Evolutionary conservation across 768 basidiomycete species (phyloP).

Genomic region (Polyporus arcularius): DNA sequence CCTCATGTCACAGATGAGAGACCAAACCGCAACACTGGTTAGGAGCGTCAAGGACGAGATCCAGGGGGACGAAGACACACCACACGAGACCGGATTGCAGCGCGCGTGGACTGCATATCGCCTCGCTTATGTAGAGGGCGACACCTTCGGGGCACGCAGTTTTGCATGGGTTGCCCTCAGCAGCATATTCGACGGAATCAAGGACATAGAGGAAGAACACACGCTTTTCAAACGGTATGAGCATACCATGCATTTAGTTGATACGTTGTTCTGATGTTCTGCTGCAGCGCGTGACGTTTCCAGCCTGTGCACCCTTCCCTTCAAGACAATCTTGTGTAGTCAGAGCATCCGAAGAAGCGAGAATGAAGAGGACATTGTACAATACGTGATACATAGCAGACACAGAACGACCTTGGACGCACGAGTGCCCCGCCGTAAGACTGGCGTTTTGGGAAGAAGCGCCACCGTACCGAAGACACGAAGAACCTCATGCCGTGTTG

Average conservation of each 20-base stretch:
- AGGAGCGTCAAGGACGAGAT: conserved; percentile 49
- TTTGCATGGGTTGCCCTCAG: conserved; percentile 64
- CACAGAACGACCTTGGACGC: conserved; percentile 5
- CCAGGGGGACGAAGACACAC: conserved; percentile 45
- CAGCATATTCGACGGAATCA: conserved; percentile 53
- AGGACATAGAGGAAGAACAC: conserved; percentile 42
- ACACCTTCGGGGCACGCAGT: conserved; percentile 56
- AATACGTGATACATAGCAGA: conserved; percentile 16
- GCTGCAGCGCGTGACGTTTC: not conserved
- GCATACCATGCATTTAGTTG: not conserved
- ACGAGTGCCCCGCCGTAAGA: not conserved
- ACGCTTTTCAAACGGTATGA: not conserved
- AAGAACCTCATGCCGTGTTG: conserved; percentile 30
- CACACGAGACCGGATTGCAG: conserved; percentile 41
- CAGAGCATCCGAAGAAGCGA: not conserved
- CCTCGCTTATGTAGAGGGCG: conserved; percentile 37
- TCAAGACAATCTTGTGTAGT: not conserved
- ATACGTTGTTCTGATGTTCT: not conserved
- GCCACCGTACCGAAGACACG: not conserved
- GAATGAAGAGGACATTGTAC: conserved; percentile 15
- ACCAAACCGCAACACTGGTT: conserved; percentile 55
- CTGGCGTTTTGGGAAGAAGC: not conserved
- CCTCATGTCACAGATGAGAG: conserved; percentile 54
- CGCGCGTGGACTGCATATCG: conserved; percentile 60
- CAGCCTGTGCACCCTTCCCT: too few species aligned